A percentile compares a stretch with the other conserved stretches of the same genome.
These are phyloP conservation scores for Brassica balearica DNA, from an alignment of 441 rosid genomes.

Conservation along the genomic window DNA sequence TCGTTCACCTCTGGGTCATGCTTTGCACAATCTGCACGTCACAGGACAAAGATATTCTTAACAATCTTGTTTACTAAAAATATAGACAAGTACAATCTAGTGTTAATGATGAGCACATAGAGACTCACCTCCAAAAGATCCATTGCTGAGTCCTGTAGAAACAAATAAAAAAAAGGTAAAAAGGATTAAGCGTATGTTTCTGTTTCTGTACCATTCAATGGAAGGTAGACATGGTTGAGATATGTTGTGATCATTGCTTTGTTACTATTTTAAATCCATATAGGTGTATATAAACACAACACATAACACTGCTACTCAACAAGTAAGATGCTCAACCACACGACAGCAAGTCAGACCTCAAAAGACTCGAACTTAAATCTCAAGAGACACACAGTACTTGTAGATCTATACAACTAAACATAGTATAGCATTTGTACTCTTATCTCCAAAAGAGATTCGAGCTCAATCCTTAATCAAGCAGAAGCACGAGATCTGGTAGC, in stretches of 20 bases:
- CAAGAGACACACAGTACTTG: no score
- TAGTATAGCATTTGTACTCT: no score
- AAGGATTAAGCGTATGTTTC: background rate
- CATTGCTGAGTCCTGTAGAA: slow-evolving; percentile 75
- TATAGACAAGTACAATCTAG: background rate
- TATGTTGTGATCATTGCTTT: no score
- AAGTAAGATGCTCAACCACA: slow-evolving; percentile 9
- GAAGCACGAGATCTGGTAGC: slow-evolving; percentile 11
- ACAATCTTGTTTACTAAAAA: background rate
- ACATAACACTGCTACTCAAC: background rate
- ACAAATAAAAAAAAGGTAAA: slow-evolving; percentile 30
- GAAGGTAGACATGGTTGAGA: background rate
- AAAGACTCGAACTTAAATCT: slow-evolving; percentile 14
- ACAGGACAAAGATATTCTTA: background rate
- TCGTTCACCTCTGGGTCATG: slow-evolving; percentile 82
- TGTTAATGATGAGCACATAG: slow-evolving; percentile 1
- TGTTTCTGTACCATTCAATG: background rate
- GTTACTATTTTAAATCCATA: background rate
- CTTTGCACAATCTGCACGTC: slow-evolving; percentile 71
- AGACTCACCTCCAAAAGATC: slow-evolving; percentile 73
- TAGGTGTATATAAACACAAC: background rate
- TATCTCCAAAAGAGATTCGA: no score
- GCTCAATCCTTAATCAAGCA: background rate
- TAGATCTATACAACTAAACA: no score
- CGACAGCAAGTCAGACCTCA: slow-evolving; percentile 3